A percentile compares a stretch with the other conserved stretches of the same genome.
Conservation (phyloP, 2,329 filamentous ascomycete species). For the Cyphellophora europaea region DNA sequence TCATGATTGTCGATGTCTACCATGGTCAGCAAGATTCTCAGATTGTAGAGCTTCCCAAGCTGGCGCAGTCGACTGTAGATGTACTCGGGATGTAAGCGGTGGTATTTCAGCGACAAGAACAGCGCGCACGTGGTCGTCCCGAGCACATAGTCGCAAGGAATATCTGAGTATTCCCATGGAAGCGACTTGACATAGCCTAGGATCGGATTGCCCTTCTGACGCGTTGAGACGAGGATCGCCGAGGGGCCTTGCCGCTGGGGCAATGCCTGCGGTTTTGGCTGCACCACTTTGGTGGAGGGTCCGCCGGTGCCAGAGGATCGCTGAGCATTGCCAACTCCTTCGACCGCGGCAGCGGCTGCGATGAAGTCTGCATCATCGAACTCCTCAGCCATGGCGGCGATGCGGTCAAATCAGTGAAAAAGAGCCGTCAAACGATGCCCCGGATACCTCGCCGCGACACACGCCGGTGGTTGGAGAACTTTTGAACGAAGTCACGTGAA, state of each 20-base stretch:
- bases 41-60: constrained; percentile 73
- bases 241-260: constrained; percentile 58
- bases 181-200: constrained; percentile 71
- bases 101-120: constrained; percentile 92
- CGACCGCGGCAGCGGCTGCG: constrained; percentile 22
- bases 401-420: no score
- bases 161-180: constrained; percentile 95
- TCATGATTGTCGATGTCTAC: constrained; percentile 95
- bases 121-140: constrained; percentile 81
- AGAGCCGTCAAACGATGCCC: no score
- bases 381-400: constrained; percentile 37
- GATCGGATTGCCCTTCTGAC: constrained; percentile 92
- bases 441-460: no score
- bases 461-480: no score
- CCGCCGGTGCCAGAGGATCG: constrained; percentile 27
- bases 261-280: constrained; percentile 82
- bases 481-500: no score
- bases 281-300: constrained; percentile 53
- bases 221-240: constrained; percentile 78
- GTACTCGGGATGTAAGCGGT: constrained; percentile 94
- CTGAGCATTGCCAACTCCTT: constrained; percentile 40
- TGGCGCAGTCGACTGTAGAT: constrained; percentile 87
- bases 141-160: constrained; percentile 87
- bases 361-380: constrained; percentile 38
- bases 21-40: constrained; percentile 80